Base-by-base conservation (phyloP, 208 protist genomes). In the Leishmania martiniquensis region DNA sequence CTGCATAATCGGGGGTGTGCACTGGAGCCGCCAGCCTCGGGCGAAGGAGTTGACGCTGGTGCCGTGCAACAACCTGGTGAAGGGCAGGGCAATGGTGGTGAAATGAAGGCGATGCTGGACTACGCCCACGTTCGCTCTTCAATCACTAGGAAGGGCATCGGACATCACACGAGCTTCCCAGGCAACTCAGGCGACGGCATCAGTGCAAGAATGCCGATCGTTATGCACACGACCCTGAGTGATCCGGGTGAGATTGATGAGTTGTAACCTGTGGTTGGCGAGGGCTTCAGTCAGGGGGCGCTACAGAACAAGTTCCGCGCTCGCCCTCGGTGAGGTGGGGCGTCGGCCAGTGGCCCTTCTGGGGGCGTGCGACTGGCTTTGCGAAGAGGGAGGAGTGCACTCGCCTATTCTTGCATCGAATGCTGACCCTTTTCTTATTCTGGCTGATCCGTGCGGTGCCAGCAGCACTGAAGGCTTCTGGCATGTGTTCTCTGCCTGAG, bases 221-320 rank as follows among this genome's bases (percentile, higher is more conserved):
- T 76, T 12, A 80, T 78, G 73, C 72, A 70, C 22, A 54, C 77
- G 10, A 62, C 72, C 72, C 78, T 86, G n/a, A 75, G 83, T 62
- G 69, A 77, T 72, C 66, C 86, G 1, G 83, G 34, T 17, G 75
- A 68, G 32, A 34, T 78, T 29, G 51, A 77, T 32, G 80, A 88
- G 49, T 44, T 75, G 67, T 72, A 82, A 69, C 84, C 84, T 13
- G 84, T 88, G 65, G 81, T 85, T 44, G 84, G 79, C 37, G 84
- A 85, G 83, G 75, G 84, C 75, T 90, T 90, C 72, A 72, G 77
- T 42, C 87, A 90, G 78, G 86, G 87, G 83, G 87, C 86, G n/a
- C 34, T 88, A 6, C 78, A 87, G 75, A 73, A 86, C 74, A 83
- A 84, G 76, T 87, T 87, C 72, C 42, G 66, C 44, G 42, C 17